These are phyloP conservation scores for Diaporthe australafricana DNA, from an alignment of 2,329 filamentous ascomycete species.

Conservation along the genomic window DNA sequence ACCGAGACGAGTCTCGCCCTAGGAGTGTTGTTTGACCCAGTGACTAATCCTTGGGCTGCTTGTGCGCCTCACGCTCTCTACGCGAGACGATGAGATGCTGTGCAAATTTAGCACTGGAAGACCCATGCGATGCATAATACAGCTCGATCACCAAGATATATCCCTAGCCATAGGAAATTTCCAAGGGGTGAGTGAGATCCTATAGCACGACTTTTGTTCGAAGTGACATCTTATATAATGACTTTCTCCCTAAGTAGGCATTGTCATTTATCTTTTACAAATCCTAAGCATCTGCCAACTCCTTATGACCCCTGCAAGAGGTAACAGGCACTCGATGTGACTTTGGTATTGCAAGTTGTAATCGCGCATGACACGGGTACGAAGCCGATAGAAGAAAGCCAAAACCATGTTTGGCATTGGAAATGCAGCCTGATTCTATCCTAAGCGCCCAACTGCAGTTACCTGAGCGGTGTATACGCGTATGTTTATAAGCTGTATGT, in stretches of 20 bases:
- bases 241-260: too few relatives aligned
- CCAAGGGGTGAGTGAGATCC: too few relatives aligned
- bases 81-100: neutral
- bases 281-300: too few relatives aligned
- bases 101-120: neutral
- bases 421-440: conserved; percentile 16
- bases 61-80: neutral
- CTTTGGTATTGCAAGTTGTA: too few relatives aligned
- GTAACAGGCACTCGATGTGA: neutral
- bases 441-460: conserved; percentile 8
- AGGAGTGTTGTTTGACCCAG: neutral
- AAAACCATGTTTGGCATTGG: neutral
- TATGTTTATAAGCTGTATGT: conserved; percentile 16
- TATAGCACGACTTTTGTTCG: too few relatives aligned
- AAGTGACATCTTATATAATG: too few relatives aligned
- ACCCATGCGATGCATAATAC: too few relatives aligned
- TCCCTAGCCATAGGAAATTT: too few relatives aligned
- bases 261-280: too few relatives aligned
- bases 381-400: neutral
- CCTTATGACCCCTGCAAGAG: too few relatives aligned
- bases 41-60: neutral
- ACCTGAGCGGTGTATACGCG: neutral
- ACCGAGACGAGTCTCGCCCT: neutral
- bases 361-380: neutral
- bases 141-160: too few relatives aligned